Evolutionary conservation across 2,329 filamentous ascomycete genomes (phyloP).

Genomic region (Ophiostoma piceae): DNA sequence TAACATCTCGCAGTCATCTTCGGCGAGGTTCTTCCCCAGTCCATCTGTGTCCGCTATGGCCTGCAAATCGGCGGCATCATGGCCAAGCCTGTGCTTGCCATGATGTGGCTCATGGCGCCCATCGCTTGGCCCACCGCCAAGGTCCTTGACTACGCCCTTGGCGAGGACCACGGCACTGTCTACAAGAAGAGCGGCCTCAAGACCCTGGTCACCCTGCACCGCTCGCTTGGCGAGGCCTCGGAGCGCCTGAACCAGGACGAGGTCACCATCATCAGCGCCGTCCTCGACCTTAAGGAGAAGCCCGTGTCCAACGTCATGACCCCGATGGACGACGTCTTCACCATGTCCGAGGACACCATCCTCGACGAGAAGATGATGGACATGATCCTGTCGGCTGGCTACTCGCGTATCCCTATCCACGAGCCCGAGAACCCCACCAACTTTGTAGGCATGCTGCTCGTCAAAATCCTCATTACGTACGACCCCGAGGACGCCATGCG

Average conservation of each 20-base stretch:
- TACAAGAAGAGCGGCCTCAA: slow-evolving; percentile 99
- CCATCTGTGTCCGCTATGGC: slow-evolving; percentile 91
- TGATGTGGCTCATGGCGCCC: slow-evolving; percentile 91
- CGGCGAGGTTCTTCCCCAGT: slow-evolving; percentile 93
- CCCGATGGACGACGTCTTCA: slow-evolving; percentile 95
- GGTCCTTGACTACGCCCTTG: slow-evolving; percentile 85
- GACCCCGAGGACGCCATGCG: slow-evolving; percentile 87
- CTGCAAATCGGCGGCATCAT: slow-evolving; percentile 92
- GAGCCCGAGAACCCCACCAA: slow-evolving; percentile 76
- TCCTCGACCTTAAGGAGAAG: slow-evolving; percentile 94
- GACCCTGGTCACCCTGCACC: slow-evolving; percentile 90
- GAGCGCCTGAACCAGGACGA: slow-evolving; percentile 95
- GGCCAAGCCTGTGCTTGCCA: slow-evolving; percentile 74
- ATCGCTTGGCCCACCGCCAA: slow-evolving; percentile 94
- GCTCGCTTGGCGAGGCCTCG: slow-evolving; percentile 77
- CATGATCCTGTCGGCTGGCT: slow-evolving; percentile 83
- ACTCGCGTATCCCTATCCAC: slow-evolving; percentile 93
- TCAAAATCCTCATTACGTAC: slow-evolving; percentile 98
- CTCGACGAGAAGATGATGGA: slow-evolving; percentile 94
- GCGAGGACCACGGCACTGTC: slow-evolving; percentile 89
- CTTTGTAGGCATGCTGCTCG: slow-evolving; percentile 94
- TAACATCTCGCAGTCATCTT: slow-evolving; percentile 69
- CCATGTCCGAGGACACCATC: slow-evolving; percentile 90
- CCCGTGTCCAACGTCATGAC: slow-evolving; percentile 96
- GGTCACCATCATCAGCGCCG: slow-evolving; percentile 96